Base-by-base conservation (phyloP, 768 basidiomycete species). In the Tubosaeta sp. region DNA sequence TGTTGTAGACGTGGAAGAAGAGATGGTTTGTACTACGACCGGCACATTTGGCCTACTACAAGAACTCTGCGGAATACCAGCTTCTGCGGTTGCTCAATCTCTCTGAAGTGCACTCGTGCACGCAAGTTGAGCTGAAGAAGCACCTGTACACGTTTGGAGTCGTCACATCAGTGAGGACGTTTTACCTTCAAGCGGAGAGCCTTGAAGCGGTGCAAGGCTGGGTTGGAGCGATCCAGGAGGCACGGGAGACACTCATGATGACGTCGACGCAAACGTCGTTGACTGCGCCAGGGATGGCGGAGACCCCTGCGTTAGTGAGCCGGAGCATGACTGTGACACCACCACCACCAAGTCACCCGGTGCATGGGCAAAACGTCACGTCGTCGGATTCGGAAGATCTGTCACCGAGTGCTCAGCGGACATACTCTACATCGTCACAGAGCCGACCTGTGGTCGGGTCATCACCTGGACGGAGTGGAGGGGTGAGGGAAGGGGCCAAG, bases 11-110 rank as follows among this genome's bases (percentile, higher is more conserved):
- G 2, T 99, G 97, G 97, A 97, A 98, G 79, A 95, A 94, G 72
- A 82, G 95, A 19, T 98, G 95, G 95, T 98, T 98, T 61, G 97
- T 99, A 2, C 74, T 99, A 53, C 83, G 95, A 16, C 83, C 91
- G 1, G 88, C 88, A 3, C 92, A 97, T 69, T 74, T 99, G 46
- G 93, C 93, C 4, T 97, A 95, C 71, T 98, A 98, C 82, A 97
- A 98, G 76, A 92, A 82, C 44, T 85, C 88, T 31, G 88, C 90
- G 51, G 95, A 99, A 71, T 98, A 98, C 73, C 80, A 95, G 69
- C 81, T 97, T 4, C 84, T 93, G 26, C 85, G 88, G 17, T 81
- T 97, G 13, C 82, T 97, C 52, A 90, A 94, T 59, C 79, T 98
- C 17, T 75, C 81, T 22, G 89, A 95, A 42, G 83, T 98, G 26